Conservation (phyloP, 371 early-diverging fungal genomes). For the Dichotomocladium elegans region DNA sequence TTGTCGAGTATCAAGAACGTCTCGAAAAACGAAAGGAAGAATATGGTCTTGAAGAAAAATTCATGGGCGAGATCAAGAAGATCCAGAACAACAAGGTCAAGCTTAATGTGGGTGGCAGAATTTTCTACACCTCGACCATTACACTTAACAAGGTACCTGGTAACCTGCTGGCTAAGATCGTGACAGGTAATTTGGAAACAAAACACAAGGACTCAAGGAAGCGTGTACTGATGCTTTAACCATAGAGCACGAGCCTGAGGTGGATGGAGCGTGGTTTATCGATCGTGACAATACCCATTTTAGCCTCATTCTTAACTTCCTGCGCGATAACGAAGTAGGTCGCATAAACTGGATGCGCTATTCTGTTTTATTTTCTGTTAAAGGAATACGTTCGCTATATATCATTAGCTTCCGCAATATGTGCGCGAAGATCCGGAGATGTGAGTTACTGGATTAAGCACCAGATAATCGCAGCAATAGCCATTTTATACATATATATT, state of each 20-base stretch:
- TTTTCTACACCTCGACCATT: slow-evolving; percentile 33
- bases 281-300: slow-evolving; percentile 45
- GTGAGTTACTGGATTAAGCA: slow-evolving; percentile 9
- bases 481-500: background rate
- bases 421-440: slow-evolving; percentile 30
- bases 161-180: slow-evolving; percentile 33
- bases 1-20: slow-evolving; percentile 12
- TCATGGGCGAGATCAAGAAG: slow-evolving; percentile 23
- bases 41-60: slow-evolving; percentile 21
- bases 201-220: background rate
- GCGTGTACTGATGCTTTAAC: background rate
- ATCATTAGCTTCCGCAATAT: slow-evolving; percentile 27
- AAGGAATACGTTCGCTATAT: background rate
- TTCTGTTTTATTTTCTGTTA: background rate
- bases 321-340: slow-evolving; percentile 34
- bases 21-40: slow-evolving; percentile 18
- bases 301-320: slow-evolving; percentile 34
- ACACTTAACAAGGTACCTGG: slow-evolving; percentile 37
- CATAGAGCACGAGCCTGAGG: slow-evolving; percentile 20
- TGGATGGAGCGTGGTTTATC: slow-evolving; percentile 40
- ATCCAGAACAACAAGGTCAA: slow-evolving; percentile 38
- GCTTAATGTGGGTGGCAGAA: slow-evolving; percentile 39
- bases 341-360: background rate
- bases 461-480: too few relatives aligned
- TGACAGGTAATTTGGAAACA: slow-evolving; percentile 16